Evolutionary conservation across 2,329 filamentous ascomycete genomes (phyloP).

Genomic region (Simplicillium aogashimaense): DNA sequence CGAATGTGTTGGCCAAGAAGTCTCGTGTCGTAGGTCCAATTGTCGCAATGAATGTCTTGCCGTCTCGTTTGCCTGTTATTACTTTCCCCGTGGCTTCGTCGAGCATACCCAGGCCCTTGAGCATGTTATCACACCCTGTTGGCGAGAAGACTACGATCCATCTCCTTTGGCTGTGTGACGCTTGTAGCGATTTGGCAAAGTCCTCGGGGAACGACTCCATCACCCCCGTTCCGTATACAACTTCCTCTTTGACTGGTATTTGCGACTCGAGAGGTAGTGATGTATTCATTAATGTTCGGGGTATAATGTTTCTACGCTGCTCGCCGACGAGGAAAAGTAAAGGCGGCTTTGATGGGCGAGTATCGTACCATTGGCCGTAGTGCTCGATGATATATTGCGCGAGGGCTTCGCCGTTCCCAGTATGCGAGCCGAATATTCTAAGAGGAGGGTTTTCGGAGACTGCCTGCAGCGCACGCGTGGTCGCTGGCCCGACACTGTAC

Average conservation of each 20-base stretch:
- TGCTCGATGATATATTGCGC: conserved; percentile 70
- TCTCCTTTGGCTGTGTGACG: conserved; percentile 24
- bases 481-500: conserved; percentile 76
- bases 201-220: conserved; percentile 67
- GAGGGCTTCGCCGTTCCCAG: conserved; percentile 75
- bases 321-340: conserved; percentile 87
- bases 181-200: conserved; percentile 43
- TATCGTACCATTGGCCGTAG: conserved; percentile 48
- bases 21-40: conserved; percentile 90
- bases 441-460: conserved; percentile 38
- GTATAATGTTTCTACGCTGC: conserved; percentile 81
- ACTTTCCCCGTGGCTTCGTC: conserved; percentile 34
- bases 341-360: conserved; percentile 39
- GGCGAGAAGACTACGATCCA: conserved; percentile 74
- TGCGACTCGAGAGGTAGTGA: conserved; percentile 35
- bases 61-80: conserved; percentile 16
- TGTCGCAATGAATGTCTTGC: conserved; percentile 60
- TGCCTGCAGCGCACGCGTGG: conserved; percentile 60
- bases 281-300: conserved; percentile 60
- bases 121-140: conserved; percentile 52
- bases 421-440: conserved; percentile 66
- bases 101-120: conserved; percentile 41
- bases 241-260: conserved; percentile 65
- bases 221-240: conserved; percentile 80
- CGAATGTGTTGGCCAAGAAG: conserved; percentile 56